Percentiles rank a stretch among this genome's conserved stretches.
Conservation (phyloP, 1,284 basidiomycete genomes). For the Ustilago tritici region DNA sequence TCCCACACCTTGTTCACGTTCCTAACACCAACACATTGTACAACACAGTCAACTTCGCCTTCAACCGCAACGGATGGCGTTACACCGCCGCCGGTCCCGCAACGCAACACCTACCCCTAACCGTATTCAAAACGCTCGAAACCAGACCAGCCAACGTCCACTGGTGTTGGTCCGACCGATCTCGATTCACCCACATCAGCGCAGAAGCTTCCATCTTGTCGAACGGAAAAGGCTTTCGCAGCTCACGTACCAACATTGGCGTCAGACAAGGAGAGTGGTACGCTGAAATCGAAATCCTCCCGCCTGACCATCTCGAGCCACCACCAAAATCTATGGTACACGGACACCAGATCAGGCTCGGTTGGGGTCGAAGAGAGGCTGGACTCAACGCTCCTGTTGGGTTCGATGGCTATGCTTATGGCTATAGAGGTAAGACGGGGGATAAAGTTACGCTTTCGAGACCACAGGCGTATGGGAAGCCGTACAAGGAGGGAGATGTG, state of each 20-base stretch:
- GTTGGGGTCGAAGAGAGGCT: conserved; percentile 91
- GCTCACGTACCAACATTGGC: conserved; percentile 87
- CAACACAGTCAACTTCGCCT: conserved; percentile 54
- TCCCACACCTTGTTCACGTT: conserved; percentile 43
- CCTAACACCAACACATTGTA: conserved; percentile 33
- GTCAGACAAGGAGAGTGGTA: conserved; percentile 93
- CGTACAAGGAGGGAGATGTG: conserved; percentile 86
- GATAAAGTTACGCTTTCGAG: conserved; percentile 89
- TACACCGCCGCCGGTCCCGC: conserved; percentile 65
- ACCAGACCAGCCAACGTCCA: conserved; percentile 55
- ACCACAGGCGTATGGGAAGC: conserved; percentile 77
- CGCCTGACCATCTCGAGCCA: conserved; percentile 68
- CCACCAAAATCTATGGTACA: conserved; percentile 60
- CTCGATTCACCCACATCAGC: conserved; percentile 78
- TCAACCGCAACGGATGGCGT: conserved; percentile 65
- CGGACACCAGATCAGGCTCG: conserved; percentile 87
- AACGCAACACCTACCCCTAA: conserved; percentile 51
- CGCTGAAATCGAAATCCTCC: conserved; percentile 86
- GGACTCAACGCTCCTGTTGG: conserved; percentile 92
- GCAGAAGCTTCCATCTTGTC: conserved; percentile 81
- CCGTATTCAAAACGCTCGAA: conserved; percentile 62
- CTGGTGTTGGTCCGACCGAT: conserved; percentile 77
- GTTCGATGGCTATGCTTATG: conserved; percentile 93
- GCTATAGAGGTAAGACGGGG: conserved; percentile 87
- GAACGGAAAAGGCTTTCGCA: conserved; percentile 89